Base-by-base conservation (phyloP, 169 alveolate genomes). In the Plasmodium sp. region DNA sequence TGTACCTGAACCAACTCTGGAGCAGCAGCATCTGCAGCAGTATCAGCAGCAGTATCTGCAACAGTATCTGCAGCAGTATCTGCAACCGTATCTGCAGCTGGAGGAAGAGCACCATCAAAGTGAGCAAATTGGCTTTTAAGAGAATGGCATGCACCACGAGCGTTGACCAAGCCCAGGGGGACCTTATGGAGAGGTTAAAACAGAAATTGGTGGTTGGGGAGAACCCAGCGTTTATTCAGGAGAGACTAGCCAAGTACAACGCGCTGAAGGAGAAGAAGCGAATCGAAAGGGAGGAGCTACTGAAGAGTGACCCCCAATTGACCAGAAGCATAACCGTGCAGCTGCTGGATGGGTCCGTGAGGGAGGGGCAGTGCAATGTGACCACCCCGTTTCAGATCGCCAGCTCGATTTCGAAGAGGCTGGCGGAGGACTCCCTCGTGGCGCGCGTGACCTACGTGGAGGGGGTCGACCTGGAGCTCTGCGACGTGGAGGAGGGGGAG, bases 311-410 rank as follows among this genome's bases (percentile, higher is more conserved):
- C 9, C 93, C 80, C 12, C 77, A 94, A 81, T 98, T 97, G 31
- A 95, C 97, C 67, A 95, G 95, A 71, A 96, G 95, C 22, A 99
- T 99, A 54, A 96, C 97, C 84, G 96, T 99, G 74, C 97, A 97
- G 73, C 95, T 99, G 39, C 98, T 98, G 10, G 99, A 98, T 95
- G 99, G 99, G 7, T 96, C 96, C 31, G 94, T 91, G 81, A 96
- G 95, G 16, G 97, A 93, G 83, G 99, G 99, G 56, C 95, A 95
- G 31, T 95, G 98, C 80, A 97, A 96, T 94, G 98, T 97, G 48
- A 98, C 99, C 1, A 96, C 99, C 33, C 99, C 99, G 14, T 84
- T 97, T 86, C 98, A 97, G 22, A 97, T 98, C 81, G 99, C 99
- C 4, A 95, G 94, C 75, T 95, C 96, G 56, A 98, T 98, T 56